Evolutionary conservation across 2,329 filamentous ascomycete genomes (phyloP), one percentile per base, ranked within the genome.

Genomic region (Teratosphaeria nubilosa): DNA sequence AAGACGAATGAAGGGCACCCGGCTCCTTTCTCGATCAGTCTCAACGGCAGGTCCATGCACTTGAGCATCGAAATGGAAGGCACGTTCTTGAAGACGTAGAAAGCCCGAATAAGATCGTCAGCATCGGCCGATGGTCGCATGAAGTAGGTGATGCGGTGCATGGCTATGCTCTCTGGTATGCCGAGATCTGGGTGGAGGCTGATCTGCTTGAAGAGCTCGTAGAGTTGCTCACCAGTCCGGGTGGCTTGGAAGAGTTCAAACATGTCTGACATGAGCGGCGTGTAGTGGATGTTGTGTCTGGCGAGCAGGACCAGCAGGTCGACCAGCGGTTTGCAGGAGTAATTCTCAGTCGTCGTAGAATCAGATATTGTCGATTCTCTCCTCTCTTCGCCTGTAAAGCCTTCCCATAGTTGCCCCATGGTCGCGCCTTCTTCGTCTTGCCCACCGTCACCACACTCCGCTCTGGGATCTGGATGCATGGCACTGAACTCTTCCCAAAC

Each of bases 1-100:
- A 66, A 68, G n/a, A 69, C 58, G 27, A 48, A 27, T 2, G 62
- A 45, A 6, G 53, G 41, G 22, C 59, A 54, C 11, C 55, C 60
- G 30, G 45, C 34, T 11, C 58, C 59, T 20, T 34, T 31, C 10
- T 63, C 55, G 14, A 65, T 61, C 11, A 69, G 58, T 30, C 58
- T 53, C 10, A 68, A 34, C 2, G 66, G 58, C 1, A 70, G 62
- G 11, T 64, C 59, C 20, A 58, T 59, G 56, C 57, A 62, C 3
- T 56, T 32, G 10, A 61, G 59, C n/a, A 65, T 54, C 24, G 63
- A 60, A 5, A 68, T 32, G 10, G 56, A 58, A 11, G 60, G 56
- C 13, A 58, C 16, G 13, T 56, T 32, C 3, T 52, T 50, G 54
- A 69, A 69, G 31, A 68, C 50, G 13, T 53, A n/a, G 16, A 59